Conservation (phyloP, 2,329 filamentous ascomycete species). For the Triangularia verruculosa region DNA sequence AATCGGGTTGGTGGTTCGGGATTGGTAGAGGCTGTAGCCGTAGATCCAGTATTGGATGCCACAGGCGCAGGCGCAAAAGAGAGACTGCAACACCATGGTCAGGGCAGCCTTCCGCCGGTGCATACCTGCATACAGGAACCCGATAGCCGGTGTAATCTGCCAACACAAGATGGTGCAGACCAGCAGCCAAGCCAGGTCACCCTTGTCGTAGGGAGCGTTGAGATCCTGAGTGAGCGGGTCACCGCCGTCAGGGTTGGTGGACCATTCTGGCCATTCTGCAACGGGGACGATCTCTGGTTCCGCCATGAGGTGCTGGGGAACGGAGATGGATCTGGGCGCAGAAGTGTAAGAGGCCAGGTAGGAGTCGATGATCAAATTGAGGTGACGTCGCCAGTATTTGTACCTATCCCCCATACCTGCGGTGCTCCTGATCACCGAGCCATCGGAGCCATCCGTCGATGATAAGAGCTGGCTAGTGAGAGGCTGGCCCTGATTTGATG, state of each 20-base stretch:
- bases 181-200: slow-evolving; percentile 44
- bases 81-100: slow-evolving; percentile 47
- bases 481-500: neutral
- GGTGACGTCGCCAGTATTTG: slow-evolving; percentile 10
- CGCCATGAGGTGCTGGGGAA: slow-evolving; percentile 12
- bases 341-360: too few relatives aligned
- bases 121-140: slow-evolving; percentile 40
- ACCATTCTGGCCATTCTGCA: slow-evolving; percentile 44
- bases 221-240: slow-evolving; percentile 43
- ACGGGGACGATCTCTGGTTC: slow-evolving; percentile 17
- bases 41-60: slow-evolving; percentile 49
- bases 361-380: neutral
- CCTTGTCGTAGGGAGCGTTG: slow-evolving; percentile 45
- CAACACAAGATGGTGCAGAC: slow-evolving; percentile 38
- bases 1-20: slow-evolving; percentile 36
- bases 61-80: slow-evolving; percentile 44
- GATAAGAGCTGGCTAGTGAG: neutral
- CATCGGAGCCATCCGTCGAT: neutral
- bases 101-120: slow-evolving; percentile 38
- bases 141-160: slow-evolving; percentile 40
- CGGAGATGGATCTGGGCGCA: too few relatives aligned
- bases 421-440: neutral
- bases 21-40: slow-evolving; percentile 43
- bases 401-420: neutral
- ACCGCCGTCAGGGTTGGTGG: slow-evolving; percentile 39